A percentile compares a stretch with the other conserved stretches of the same genome.
Conservation (phyloP, 2,329 filamentous ascomycete species). For the Pseudocercospora vitis region DNA sequence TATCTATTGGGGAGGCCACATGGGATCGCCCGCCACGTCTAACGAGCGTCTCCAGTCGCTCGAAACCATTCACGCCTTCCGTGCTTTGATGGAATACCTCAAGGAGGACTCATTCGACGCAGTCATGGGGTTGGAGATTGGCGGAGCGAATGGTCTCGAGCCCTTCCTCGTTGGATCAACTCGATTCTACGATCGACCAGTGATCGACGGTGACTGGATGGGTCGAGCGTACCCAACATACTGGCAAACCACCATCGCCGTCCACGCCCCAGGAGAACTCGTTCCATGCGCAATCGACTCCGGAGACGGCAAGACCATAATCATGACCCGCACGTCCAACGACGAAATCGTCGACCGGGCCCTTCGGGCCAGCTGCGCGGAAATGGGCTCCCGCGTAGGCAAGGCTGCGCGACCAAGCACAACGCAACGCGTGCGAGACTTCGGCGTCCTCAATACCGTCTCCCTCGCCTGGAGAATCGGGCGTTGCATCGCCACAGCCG, state of each 20-base stretch:
- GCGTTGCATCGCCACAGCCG: conserved; percentile 56
- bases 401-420: conserved; percentile 45
- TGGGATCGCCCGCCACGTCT: conserved; percentile 60
- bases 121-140: conserved; percentile 65
- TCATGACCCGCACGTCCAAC: conserved; percentile 46
- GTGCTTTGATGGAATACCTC: conserved; percentile 55
- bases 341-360: conserved; percentile 47
- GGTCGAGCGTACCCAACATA: conserved; percentile 49
- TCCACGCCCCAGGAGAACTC: conserved; percentile 43
- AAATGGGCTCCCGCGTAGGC: conserved; percentile 47
- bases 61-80: conserved; percentile 48
- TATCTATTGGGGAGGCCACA: conserved; percentile 58
- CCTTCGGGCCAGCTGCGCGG: conserved; percentile 39
- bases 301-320: conserved; percentile 47
- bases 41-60: conserved; percentile 61
- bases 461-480: conserved; percentile 56
- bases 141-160: conserved; percentile 65
- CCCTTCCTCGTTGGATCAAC: conserved; percentile 58
- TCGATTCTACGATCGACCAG: conserved; percentile 49
- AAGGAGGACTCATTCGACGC: conserved; percentile 50
- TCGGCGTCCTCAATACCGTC: conserved; percentile 44
- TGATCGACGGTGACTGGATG: conserved; percentile 50
- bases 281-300: conserved; percentile 50
- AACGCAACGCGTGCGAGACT: conserved; percentile 40
- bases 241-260: conserved; percentile 49